A percentile compares a stretch with the other conserved stretches of the same genome.
These are phyloP conservation scores for Corylus heterophylla DNA, from an alignment of 306 rosid genomes.

Conservation along the genomic window DNA sequence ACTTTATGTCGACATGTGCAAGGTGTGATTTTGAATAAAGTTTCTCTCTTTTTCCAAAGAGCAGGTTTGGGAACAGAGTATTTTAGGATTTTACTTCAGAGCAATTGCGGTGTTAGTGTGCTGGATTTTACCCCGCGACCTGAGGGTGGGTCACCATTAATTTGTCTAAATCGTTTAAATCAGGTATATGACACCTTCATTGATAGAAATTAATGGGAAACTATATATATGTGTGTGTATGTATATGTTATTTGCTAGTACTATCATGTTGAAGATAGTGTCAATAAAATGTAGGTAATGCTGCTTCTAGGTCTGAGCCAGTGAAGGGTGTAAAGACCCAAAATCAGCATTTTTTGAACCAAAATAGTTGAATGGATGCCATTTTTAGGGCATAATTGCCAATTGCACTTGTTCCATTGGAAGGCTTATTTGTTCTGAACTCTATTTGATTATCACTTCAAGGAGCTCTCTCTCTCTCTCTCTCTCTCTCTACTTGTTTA, in stretches of 20 bases:
- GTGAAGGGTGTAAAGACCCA: background rate
- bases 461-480: background rate
- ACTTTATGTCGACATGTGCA: conserved; percentile 12
- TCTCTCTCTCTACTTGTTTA: background rate
- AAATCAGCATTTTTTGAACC: background rate
- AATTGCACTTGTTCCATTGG: background rate
- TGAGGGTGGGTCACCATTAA: conserved; percentile 70
- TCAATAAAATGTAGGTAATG: background rate
- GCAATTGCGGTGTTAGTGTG: conserved; percentile 94
- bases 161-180: conserved; percentile 88
- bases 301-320: background rate
- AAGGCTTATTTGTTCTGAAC: background rate
- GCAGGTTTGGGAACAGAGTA: conserved; percentile 79
- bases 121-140: conserved; percentile 72
- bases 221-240: background rate
- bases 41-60: conserved; percentile 15
- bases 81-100: conserved; percentile 87
- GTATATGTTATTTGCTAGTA: background rate
- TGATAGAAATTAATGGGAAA: background rate
- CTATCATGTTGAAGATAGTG: background rate
- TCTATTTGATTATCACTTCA: background rate
- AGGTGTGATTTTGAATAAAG: conserved; percentile 12
- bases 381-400: background rate
- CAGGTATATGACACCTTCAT: conserved; percentile 55
- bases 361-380: background rate